Base-by-base conservation (phyloP, 139 green algal species). In the Haematococcus sp. region DNA sequence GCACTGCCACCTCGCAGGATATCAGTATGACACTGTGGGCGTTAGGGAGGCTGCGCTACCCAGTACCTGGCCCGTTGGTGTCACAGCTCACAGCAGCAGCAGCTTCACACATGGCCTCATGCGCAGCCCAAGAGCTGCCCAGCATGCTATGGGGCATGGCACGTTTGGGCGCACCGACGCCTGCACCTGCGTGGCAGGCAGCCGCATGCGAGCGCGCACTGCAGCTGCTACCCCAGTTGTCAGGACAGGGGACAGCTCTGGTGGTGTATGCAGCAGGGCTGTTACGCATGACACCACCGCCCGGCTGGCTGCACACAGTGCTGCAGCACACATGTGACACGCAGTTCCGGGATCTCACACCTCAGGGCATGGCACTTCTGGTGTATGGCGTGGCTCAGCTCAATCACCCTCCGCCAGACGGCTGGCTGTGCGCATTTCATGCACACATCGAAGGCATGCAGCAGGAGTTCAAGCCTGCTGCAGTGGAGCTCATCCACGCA, bases 101-200 rank as follows among this genome's bases (percentile, higher is more conserved):
- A 17, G 28, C 43, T 33, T 22, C 25, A 19, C 55, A 59, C 20
- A 22, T 63, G 23, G 9, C 54, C 13, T 19, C 17, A 7, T 75
- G 66, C 31, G 58, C 32, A 15, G 70, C 51, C 17, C 54, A 63
- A 54, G 70, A 75, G 55, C n/a, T 68, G 70, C 51, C 70, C 54
- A 63, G 32, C 9, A 60, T 58, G 31, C 28, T 75, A 33, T 75
- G 70, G 70, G 51, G 70, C 25, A 17, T 68, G 32, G 70, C 55
- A 11, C 49, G 63, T 9, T 33, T 75, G 31, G 9, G 15, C 51
- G 7, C 22, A 30, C 55, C 13, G 70, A 30, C 32, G 55, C 44
- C 44, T 2, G 7, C 54, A 3, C 23, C 22, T 23, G 30, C 27
- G 15, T 74, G 68, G 68, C 54, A 49, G 23, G 30, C 61, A 27